Percentiles rank a stretch among this genome's conserved stretches.
These are phyloP conservation scores for Umbelopsis sp. DNA, from an alignment of 371 early-diverging fungal genomes.

Conservation along the genomic window DNA sequence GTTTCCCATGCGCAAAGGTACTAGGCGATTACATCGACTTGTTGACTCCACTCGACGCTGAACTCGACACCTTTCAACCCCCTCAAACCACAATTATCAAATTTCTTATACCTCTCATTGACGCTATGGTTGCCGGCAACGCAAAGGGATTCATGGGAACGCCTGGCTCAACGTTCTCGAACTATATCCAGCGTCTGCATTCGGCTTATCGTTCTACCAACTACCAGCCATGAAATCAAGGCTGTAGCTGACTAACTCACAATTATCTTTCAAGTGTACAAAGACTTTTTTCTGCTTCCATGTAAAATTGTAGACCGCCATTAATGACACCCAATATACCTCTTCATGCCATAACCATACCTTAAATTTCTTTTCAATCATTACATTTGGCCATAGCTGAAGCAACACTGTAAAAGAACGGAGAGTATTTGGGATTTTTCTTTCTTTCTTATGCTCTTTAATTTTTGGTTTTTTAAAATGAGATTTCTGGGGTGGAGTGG, in stretches of 20 bases:
- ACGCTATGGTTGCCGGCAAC: constrained; percentile 52
- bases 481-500: background rate
- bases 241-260: too few relatives aligned
- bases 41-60: constrained; percentile 32
- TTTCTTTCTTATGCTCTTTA: background rate
- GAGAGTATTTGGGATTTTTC: too few relatives aligned
- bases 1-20: background rate
- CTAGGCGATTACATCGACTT: constrained; percentile 28
- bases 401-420: too few relatives aligned
- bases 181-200: constrained; percentile 42
- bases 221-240: background rate
- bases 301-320: too few relatives aligned
- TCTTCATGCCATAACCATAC: too few relatives aligned
- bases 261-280: too few relatives aligned
- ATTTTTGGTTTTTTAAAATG: background rate
- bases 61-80: constrained; percentile 33
- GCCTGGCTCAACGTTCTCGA: constrained; percentile 50
- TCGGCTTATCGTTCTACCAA: constrained; percentile 17
- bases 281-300: too few relatives aligned
- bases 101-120: constrained; percentile 41
- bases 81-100: constrained; percentile 28
- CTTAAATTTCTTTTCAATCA: too few relatives aligned
- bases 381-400: too few relatives aligned
- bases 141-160: constrained; percentile 36
- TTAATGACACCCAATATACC: too few relatives aligned